Evolutionary conservation across 108 stramenopile genomes (phyloP), one percentile per base, ranked within the genome.

Genomic region (Fragilaria radians): DNA sequence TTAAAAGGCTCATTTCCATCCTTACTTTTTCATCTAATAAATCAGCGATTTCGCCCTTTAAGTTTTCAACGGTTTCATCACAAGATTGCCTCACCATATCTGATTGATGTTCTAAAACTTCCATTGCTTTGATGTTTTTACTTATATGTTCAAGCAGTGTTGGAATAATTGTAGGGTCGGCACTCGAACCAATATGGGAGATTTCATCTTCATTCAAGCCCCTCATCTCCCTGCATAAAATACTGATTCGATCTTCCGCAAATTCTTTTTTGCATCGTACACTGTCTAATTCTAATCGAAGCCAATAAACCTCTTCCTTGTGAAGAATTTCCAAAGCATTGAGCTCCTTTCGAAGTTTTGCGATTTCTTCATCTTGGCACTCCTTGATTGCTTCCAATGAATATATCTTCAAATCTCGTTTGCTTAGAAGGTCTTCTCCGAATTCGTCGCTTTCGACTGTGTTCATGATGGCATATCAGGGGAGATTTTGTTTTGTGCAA

Each of bases 41-140:
- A 54, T 85, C 79, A 19, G 74, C 76, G 36, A 88, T 67, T 70
- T 88, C 83, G 71, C 85, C 81, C 54, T 88, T 88, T 42, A 85
- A 60, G 22, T 70, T 78, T 29, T 75, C 61, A 33, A 88, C 80
- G 22, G 85, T 73, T 28, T 69, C 73, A 28, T 78, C 86, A 3
- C 71, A 73, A 7, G 81, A 82, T 45, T 67, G 74, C 65, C 74
- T 79, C 26, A 88, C 73, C 57, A 85, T 81, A n/a, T 57, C 49
- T 3, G 85, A 67, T 53, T 84, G 83, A 42, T 74, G 64, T 19
- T 88, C 76, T 24, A 82, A 58, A 27, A 77, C 49, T 57, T 46
- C 63, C 22, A 79, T 36, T 7, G 47, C 36, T 24, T 47, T 34
- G 61, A 60, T 63, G 58, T 24, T 66, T 66, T 55, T 71, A 0